These are phyloP conservation scores for Colletotrichum cuscutae DNA, from an alignment of 2,329 filamentous ascomycete species.

Conservation along the genomic window DNA sequence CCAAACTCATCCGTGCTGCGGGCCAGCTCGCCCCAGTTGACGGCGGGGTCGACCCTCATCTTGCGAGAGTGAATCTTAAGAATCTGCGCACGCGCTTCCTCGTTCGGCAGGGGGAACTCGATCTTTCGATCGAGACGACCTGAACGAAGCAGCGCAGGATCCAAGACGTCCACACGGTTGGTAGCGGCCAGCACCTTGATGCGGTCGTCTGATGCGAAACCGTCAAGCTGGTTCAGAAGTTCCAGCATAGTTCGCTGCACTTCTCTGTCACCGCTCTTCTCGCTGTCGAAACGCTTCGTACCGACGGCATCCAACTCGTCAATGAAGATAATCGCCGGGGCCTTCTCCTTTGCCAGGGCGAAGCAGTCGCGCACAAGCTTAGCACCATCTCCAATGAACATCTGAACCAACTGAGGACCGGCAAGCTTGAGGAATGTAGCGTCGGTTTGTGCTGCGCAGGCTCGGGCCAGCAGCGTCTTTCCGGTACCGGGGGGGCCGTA, in stretches of 20 bases:
- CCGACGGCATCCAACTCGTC: conserved; percentile 98
- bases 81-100: conserved; percentile 97
- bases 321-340: conserved; percentile 98
- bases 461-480: conserved; percentile 92
- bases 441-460: conserved; percentile 96
- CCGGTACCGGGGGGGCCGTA: conserved; percentile 93
- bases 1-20: conserved; percentile 98
- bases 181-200: conserved; percentile 97
- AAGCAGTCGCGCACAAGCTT: conserved; percentile 98
- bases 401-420: conserved; percentile 96
- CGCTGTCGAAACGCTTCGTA: conserved; percentile 98
- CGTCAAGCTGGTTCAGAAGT: conserved; percentile 96
- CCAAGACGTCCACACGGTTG: conserved; percentile 93
- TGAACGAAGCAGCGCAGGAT: conserved; percentile 89
- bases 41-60: conserved; percentile 92
- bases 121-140: conserved; percentile 97
- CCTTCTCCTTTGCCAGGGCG: conserved; percentile 97
- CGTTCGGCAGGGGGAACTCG: conserved; percentile 97
- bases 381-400: conserved; percentile 99
- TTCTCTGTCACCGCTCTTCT: conserved; percentile 97
- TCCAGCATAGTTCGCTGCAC: conserved; percentile 99
- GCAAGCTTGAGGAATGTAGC: conserved; percentile 99
- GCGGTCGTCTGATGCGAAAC: conserved; percentile 94
- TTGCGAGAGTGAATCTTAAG: conserved; percentile 97
- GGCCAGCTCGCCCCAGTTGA: conserved; percentile 97